Percentiles rank a stretch among this genome's conserved stretches.
Conservation (phyloP, 78 protist genomes). For the Dictyostelium discoideum region DNA sequence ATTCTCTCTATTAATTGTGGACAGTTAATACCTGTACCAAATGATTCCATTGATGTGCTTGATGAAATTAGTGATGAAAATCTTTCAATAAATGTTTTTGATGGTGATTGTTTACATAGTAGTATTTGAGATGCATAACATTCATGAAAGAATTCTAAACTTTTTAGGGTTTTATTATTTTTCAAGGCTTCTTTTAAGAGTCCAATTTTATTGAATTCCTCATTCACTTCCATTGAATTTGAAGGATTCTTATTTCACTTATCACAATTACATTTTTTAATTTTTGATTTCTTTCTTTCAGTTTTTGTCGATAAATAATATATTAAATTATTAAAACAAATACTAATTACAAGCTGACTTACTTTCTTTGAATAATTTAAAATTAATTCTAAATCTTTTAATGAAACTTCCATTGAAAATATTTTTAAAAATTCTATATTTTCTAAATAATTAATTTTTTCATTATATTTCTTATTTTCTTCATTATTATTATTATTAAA, state of each 20-base stretch:
- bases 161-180: neutral
- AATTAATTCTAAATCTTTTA: neutral
- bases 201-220: neutral
- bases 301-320: neutral
- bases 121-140: neutral
- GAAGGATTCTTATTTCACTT: neutral
- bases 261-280: neutral
- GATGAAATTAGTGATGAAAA: neutral
- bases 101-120: neutral
- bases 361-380: neutral
- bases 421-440: neutral
- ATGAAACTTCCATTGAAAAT: neutral
- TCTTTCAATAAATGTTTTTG: neutral
- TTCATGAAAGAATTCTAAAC: neutral
- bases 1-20: neutral
- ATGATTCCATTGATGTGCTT: neutral
- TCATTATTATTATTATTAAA: too few relatives aligned
- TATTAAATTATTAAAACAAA: neutral
- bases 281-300: neutral
- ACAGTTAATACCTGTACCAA: neutral
- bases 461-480: too few relatives aligned
- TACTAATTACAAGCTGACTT: neutral
- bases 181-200: neutral
- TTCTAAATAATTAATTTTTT: neutral
- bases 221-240: neutral